Evolutionary conservation across 2,329 filamentous ascomycete genomes (phyloP).

Genomic region (Xylariaceae sp.): DNA sequence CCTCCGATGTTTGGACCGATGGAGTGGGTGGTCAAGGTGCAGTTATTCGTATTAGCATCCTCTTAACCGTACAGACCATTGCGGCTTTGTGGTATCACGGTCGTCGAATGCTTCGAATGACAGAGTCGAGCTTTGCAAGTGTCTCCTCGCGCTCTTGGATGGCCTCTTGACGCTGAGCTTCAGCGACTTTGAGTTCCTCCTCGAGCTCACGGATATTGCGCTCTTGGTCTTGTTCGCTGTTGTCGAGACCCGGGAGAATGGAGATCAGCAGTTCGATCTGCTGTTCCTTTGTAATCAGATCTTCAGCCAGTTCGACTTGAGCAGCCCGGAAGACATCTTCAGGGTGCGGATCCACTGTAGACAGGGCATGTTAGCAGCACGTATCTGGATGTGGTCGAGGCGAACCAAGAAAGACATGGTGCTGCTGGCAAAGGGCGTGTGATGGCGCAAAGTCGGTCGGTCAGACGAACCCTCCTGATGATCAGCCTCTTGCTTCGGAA

Average conservation of each 20-base stretch:
- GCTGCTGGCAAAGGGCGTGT: no score
- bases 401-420: no score
- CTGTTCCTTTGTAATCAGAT: slow-evolving; percentile 75
- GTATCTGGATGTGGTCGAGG: no score
- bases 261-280: slow-evolving; percentile 77
- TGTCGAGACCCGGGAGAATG: slow-evolving; percentile 70
- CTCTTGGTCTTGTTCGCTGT: slow-evolving; percentile 73
- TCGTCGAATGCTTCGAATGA: slow-evolving; percentile 51
- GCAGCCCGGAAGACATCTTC: slow-evolving; percentile 62
- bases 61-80: no score
- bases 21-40: no score
- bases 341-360: slow-evolving; percentile 56
- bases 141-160: slow-evolving; percentile 61
- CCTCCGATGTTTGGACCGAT: no score
- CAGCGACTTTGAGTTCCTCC: slow-evolving; percentile 60
- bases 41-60: no score
- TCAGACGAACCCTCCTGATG: slow-evolving; percentile 45
- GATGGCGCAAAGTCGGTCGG: no score
- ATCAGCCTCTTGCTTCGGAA: slow-evolving; percentile 48
- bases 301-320: slow-evolving; percentile 68
- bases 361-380: neutral
- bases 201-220: slow-evolving; percentile 61
- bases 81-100: slow-evolving; percentile 38
- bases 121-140: slow-evolving; percentile 54
- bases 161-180: slow-evolving; percentile 59